Conservation (phyloP, 2,329 filamentous ascomycete genomes). For the Akanthomyces muscarius region DNA sequence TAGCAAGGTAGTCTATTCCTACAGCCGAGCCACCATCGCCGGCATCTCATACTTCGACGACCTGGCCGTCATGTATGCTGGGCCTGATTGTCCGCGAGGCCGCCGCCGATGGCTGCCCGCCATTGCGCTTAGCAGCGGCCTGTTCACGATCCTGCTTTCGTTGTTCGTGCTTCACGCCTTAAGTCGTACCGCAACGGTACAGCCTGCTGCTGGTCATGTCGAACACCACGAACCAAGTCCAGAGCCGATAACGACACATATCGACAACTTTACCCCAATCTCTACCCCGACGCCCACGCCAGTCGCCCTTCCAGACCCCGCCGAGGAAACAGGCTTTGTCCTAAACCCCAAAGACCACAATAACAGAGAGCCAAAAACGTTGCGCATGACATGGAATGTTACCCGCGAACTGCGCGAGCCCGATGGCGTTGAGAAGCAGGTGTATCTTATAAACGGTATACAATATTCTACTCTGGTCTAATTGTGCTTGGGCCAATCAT, state of each 20-base stretch:
- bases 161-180: conserved; percentile 11
- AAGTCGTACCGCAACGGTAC: not conserved
- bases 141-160: conserved; percentile 4
- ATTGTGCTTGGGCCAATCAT: not conserved
- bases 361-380: conserved; percentile 30
- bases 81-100: not conserved
- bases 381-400: conserved; percentile 36
- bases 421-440: conserved; percentile 47
- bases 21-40: not conserved
- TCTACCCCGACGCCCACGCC: not conserved
- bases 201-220: not conserved
- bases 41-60: not conserved
- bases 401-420: conserved; percentile 36
- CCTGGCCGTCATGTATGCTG: not conserved
- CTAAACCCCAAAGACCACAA: conserved; percentile 42
- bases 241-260: not conserved
- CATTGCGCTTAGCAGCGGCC: conserved; percentile 1
- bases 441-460: conserved; percentile 48
- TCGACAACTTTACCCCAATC: conserved; percentile 7
- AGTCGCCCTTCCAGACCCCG: not conserved
- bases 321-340: conserved; percentile 15
- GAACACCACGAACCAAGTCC: not conserved
- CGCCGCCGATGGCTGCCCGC: conserved; percentile 1
- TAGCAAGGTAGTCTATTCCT: not conserved
- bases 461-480: not conserved